Base-by-base conservation (phyloP, 345 rosid species). In the Odontarrhena argentea region DNA sequence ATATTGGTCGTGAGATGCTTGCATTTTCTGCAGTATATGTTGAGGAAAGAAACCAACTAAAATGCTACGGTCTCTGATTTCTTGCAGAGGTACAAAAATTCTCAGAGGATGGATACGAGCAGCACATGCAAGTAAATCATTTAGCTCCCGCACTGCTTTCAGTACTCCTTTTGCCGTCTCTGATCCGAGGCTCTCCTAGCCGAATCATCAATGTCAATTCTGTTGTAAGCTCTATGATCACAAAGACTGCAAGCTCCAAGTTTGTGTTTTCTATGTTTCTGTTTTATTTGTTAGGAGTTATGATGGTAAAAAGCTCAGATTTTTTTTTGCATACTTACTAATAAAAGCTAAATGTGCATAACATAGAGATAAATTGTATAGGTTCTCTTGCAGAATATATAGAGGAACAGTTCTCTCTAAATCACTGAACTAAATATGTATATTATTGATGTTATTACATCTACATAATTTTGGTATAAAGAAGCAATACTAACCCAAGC, bases 81-180 rank as follows among this genome's bases (percentile, higher is more conserved):
- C n/a, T 1, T 71, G 56, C 74, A 91, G 96, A 85, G 76, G 86
- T 93, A 26, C 96, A 94, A 75, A 88, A 76, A 43, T 87, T 94
- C 79, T 91, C 99, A 24, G 88, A 85, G 69, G 91, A 94, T 71
- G 96, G 93, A 36, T 77, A 83, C 71, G 97, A 94, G 81, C 88
- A 87, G 53, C 99, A 94, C 69, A 86, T 91, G 93, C 97, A 91
- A 94, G 99, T 91, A 42, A 94, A 94, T 82, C 97, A 94, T 83
- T 78, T 94, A 60, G 96, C 96, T 77, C 97, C 97, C 52, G 89
- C 97, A 5, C 74, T 88, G 68, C 96, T 91, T 77, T 87, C 93
- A 8, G 58, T 91, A 44, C 80, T 91, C 74, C 97, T 91, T 73
- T 78, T 94, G 78, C 99, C 99, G 5, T 94, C 99, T 13, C 87